phyloP scores from a whole-genome alignment of 148 eudicot genomes.

The Persicaria maculosa region DNA sequence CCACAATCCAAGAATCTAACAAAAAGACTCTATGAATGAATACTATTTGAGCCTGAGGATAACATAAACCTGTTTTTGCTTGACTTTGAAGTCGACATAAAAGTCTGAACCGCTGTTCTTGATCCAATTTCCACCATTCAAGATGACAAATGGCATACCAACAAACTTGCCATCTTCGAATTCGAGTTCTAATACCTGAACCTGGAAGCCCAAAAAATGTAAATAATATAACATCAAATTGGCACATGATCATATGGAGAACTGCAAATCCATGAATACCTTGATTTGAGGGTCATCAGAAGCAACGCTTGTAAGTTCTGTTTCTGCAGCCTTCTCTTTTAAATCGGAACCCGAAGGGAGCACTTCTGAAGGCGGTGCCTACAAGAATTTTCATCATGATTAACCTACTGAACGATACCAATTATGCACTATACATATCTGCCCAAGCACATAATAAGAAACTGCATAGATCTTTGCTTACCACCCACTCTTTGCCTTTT shows the following conservation, averaged over 20 bases:
- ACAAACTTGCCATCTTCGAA: constrained; percentile 54
- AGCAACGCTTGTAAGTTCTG: constrained; percentile 42
- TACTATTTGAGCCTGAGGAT: constrained; percentile 14
- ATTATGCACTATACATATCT: not conserved
- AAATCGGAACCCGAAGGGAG: constrained; percentile 67
- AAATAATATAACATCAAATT: not conserved
- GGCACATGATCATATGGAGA: not conserved
- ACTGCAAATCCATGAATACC: constrained; percentile 28
- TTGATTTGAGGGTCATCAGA: constrained; percentile 36
- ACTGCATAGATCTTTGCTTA: constrained; percentile 22
- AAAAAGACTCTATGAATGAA: not conserved
- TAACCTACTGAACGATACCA: not conserved
- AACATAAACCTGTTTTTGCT: constrained; percentile 23
- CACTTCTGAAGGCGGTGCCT: constrained; percentile 62
- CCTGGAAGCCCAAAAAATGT: constrained; percentile 26
- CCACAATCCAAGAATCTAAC: not conserved
- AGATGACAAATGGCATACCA: constrained; percentile 91
- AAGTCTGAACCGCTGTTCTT: constrained; percentile 82
- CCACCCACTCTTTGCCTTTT: constrained; percentile 74
- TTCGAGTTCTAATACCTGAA: constrained; percentile 58
- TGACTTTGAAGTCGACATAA: constrained; percentile 49
- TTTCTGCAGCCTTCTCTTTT: constrained; percentile 56
- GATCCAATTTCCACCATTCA: constrained; percentile 77
- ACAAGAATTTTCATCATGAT: constrained; percentile 16
- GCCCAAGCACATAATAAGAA: constrained; percentile 3